Evolutionary conservation across 2,329 filamentous ascomycete genomes (phyloP).

Genomic region (Plectosphaerella cucumerina): DNA sequence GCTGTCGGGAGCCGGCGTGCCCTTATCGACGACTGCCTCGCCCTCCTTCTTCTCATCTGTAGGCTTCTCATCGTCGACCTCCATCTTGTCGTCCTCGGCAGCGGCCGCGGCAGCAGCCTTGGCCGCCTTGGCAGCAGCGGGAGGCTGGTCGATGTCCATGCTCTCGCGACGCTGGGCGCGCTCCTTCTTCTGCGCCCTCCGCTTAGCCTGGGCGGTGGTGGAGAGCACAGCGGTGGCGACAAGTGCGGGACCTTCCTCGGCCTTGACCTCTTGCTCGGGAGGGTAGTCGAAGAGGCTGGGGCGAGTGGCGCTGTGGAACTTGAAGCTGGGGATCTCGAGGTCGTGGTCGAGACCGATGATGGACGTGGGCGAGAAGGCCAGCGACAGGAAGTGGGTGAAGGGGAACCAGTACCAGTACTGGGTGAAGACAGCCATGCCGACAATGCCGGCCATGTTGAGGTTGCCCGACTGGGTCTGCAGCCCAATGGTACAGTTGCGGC

Average conservation of each 20-base stretch:
- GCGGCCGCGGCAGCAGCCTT: slow-evolving; percentile 17
- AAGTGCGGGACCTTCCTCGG: slow-evolving; percentile 87
- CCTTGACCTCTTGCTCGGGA: slow-evolving; percentile 91
- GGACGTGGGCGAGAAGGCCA: slow-evolving; percentile 94
- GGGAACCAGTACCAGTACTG: slow-evolving; percentile 99
- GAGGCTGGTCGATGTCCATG: slow-evolving; percentile 87
- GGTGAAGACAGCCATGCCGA: slow-evolving; percentile 96
- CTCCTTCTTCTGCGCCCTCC: slow-evolving; percentile 91
- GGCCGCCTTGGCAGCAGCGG: slow-evolving; percentile 63
- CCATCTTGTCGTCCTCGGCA: slow-evolving; percentile 78
- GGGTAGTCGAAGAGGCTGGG: slow-evolving; percentile 98
- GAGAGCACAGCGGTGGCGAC: slow-evolving; percentile 95
- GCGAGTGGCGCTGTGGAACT: slow-evolving; percentile 90
- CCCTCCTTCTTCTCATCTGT: slow-evolving; percentile 55
- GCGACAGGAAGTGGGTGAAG: slow-evolving; percentile 91
- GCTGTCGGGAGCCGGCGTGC: slow-evolving; percentile 36
- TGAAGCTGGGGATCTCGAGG: slow-evolving; percentile 88
- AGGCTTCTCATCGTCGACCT: slow-evolving; percentile 65
- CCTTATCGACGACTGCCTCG: slow-evolving; percentile 37
- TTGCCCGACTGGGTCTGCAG: slow-evolving; percentile 97
- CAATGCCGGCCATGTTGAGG: slow-evolving; percentile 96
- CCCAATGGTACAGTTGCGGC: slow-evolving; percentile 96
- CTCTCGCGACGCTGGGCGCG: slow-evolving; percentile 83
- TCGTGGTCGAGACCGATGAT: slow-evolving; percentile 94
- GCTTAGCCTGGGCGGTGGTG: slow-evolving; percentile 94